These are phyloP conservation scores for Bipolaris victoriae DNA, from an alignment of 2,329 filamentous ascomycete genomes.

Conservation along the genomic window DNA sequence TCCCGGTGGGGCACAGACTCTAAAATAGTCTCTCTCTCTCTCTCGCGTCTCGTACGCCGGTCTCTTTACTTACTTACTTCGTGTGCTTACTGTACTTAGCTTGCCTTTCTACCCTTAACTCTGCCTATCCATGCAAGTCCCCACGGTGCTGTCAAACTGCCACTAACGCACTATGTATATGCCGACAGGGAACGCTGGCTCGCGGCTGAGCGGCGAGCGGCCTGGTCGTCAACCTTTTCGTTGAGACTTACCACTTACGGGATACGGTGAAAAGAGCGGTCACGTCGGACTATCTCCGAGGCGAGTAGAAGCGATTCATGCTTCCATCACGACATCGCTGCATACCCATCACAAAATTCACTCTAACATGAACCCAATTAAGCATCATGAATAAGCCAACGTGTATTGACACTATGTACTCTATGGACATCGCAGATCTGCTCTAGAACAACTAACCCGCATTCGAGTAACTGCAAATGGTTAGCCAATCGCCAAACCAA, in stretches of 20 bases:
- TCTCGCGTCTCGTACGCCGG: neutral
- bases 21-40: neutral
- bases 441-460: neutral
- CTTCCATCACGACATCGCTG: neutral
- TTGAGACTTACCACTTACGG: slow-evolving; percentile 5
- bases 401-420: slow-evolving; percentile 10
- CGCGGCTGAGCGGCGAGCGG: neutral
- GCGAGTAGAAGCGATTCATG: neutral
- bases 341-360: neutral
- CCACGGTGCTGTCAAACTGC: slow-evolving; percentile 10
- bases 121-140: slow-evolving; percentile 6
- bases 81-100: no score
- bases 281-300: slow-evolving; percentile 8
- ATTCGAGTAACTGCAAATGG: slow-evolving; percentile 5
- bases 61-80: neutral
- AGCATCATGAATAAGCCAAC: neutral
- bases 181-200: slow-evolving; percentile 11
- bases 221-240: neutral
- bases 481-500: slow-evolving; percentile 13
- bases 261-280: slow-evolving; percentile 25
- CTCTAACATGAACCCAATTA: neutral
- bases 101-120: no score
- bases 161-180: neutral
- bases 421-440: slow-evolving; percentile 1
- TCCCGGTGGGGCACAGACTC: neutral